Base-by-base conservation (phyloP, 306 rosid genomes). In the Urtica urens region DNA sequence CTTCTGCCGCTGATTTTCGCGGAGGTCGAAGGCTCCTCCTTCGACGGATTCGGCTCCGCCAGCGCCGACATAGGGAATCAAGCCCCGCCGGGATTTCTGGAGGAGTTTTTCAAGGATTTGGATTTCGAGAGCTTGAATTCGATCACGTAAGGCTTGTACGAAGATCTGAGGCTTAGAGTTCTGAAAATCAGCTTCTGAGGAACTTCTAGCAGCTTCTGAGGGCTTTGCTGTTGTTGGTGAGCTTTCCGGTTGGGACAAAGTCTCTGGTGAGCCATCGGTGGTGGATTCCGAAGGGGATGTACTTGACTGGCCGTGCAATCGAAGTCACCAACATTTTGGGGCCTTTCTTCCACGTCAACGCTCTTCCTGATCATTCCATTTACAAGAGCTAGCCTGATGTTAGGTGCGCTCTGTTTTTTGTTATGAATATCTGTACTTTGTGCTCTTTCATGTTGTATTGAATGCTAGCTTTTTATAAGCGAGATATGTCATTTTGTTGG, bases 251-350 rank as follows among this genome's bases (percentile, higher is more conserved):
- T 37, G 95, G 94, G 51, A 95, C 95, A 1, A 85, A 75, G 74
- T 79, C 92, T 9, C 68, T 90, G 10, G 95, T 90, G 49, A 79
- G 45, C 42, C 95, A 85, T 22, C 70, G 66, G 0, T 90, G 95
- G 97, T 90, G 97, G 97, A 81, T 90, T 61, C 95, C 97, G 1
- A 79, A 76, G 42, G 93, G 80, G 0, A 68, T 51, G 30, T 90
- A 85, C 55, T 67, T 80, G 69, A 81, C 82, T 58, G 97, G 97
- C 19, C 95, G 97, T 34, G 97, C 84, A 15, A 85, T 85, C n/a
- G 97, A 90, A 41, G 78, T 74, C 90, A 81, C 95, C 3, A 90
- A 94, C 72, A 78, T 90, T 66, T 75, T 90, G 77, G 97, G 97
- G 9, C 82, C 94, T 3, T 90, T 90, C 62, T 81, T 90, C 30